These are phyloP conservation scores for Cryptococcus sp. DNA, from an alignment of 1,284 basidiomycete genomes.

Conservation along the genomic window DNA sequence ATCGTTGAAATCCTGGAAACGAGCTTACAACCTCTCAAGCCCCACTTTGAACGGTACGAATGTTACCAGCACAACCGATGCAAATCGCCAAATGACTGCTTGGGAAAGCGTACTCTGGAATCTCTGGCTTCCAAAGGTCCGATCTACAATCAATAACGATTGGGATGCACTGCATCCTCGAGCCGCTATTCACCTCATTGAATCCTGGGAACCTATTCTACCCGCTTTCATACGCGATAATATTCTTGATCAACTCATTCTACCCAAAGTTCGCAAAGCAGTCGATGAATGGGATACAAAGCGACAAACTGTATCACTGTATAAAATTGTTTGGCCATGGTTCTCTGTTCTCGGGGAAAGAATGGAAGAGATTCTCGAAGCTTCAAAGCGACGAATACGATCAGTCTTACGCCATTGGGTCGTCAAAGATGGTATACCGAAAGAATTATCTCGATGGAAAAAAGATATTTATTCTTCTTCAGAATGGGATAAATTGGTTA, in stretches of 20 bases:
- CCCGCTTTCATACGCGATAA: conserved; percentile 92
- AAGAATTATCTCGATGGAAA: conserved; percentile 69
- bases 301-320: conserved; percentile 56
- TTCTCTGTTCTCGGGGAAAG: conserved; percentile 77
- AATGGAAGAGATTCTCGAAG: conserved; percentile 72
- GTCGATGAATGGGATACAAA: conserved; percentile 74
- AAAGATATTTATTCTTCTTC: conserved; percentile 67
- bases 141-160: conserved; percentile 84
- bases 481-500: conserved; percentile 87
- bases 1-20: conserved; percentile 44
- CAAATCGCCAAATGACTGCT: conserved; percentile 68
- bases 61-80: not conserved
- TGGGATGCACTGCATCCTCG: conserved; percentile 74
- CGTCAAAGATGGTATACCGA: conserved; percentile 67
- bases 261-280: conserved; percentile 82
- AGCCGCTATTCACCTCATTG: conserved; percentile 74
- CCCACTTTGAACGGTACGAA: conserved; percentile 8
- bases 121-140: conserved; percentile 89
- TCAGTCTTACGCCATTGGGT: conserved; percentile 72
- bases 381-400: conserved; percentile 80
- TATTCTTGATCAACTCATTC: conserved; percentile 86
- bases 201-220: conserved; percentile 80
- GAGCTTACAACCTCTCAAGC: conserved; percentile 33
- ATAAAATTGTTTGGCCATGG: conserved; percentile 91
- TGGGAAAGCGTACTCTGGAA: conserved; percentile 94